Percentiles rank a stretch among this genome's conserved stretches.
These are phyloP conservation scores for Fusarium marasasianum DNA, from an alignment of 2,329 filamentous ascomycete species.

Conservation along the genomic window DNA sequence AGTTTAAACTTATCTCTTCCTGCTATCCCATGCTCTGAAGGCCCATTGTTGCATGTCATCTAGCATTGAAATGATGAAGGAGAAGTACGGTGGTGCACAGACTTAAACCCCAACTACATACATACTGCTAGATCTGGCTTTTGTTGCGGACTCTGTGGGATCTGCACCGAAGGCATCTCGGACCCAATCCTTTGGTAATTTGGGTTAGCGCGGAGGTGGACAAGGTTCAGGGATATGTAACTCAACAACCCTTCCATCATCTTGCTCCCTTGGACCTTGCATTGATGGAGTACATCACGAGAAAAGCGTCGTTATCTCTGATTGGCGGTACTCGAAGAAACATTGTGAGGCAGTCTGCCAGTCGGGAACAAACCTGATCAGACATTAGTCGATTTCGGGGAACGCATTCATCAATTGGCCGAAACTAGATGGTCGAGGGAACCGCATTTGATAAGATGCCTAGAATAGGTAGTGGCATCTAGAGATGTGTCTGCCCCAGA, in stretches of 20 bases:
- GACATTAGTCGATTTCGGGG: slow-evolving; percentile 13
- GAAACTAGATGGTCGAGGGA: neutral
- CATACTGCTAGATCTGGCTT: neutral
- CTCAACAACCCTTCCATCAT: slow-evolving; percentile 38
- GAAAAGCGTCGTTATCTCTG: neutral
- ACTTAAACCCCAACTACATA: neutral
- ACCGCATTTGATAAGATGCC: neutral
- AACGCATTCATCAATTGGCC: slow-evolving; percentile 4
- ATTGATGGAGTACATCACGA: slow-evolving; percentile 19
- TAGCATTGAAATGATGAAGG: neutral
- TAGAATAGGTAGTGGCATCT: neutral
- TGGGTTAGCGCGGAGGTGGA: slow-evolving; percentile 31
- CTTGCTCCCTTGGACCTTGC: slow-evolving; percentile 23
- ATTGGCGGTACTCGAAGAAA: slow-evolving; percentile 11
- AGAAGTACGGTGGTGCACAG: neutral
- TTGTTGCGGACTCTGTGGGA: neutral
- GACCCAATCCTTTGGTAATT: slow-evolving; percentile 39
- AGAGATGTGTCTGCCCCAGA: neutral
- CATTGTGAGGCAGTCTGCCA: neutral
- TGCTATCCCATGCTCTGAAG: neutral
- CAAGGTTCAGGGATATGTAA: slow-evolving; percentile 38
- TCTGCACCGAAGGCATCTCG: slow-evolving; percentile 25
- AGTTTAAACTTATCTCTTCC: neutral
- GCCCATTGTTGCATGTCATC: neutral
- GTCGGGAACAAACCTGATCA: neutral